Base-by-base conservation (phyloP, 257 asterid genomes). In the Leptodermis oblonga region DNA sequence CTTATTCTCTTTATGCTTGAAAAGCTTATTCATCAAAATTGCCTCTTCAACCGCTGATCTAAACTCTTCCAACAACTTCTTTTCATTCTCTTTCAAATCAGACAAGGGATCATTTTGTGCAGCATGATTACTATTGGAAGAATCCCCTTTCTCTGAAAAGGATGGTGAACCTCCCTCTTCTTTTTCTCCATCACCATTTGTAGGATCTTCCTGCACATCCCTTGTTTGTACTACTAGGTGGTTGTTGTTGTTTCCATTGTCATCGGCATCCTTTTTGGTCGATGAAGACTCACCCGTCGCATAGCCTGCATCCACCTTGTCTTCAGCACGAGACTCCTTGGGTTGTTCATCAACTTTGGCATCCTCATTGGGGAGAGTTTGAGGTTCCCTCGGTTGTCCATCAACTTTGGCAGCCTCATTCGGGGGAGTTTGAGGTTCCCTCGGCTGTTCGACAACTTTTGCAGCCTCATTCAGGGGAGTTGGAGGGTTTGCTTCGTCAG, bases 11-110 rank as follows among this genome's bases (percentile, higher is more conserved):
- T 48, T 17, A 22, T 59, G 65, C 59, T 74, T 68, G 42, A 65
- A 34, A 31, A 80, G 31, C 23, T 34, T 77, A 67, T 61, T 70
- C 28, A 13, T 71, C 52, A 70, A 48, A 33, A 77, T 80, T 78
- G 83, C 84, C 14, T 76, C 78, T 61, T 88, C 90, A 7, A 89
- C 60, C 49, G 52, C 79, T 0, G 83, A 77, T 48, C 83, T 74
- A 30, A 89, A 73, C n/a, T 87, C 94, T 39, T 41, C 65, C 67
- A 83, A 66, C 7, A 87, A 83, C 74, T 68, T 77, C 46, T 48
- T 82, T 73, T 85, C 87, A n/a, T 63, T 15, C 55, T 72, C 85
- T 26, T 78, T 80, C 41, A 88, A 42, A 65, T 78, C 83, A 13
- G 74, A 46, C 23, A 51, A 30, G n/a, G 31, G 63, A 5, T 45